phyloP scores from a whole-genome alignment of 129 eudicot species.

The Scalesia atractyloides region DNA sequence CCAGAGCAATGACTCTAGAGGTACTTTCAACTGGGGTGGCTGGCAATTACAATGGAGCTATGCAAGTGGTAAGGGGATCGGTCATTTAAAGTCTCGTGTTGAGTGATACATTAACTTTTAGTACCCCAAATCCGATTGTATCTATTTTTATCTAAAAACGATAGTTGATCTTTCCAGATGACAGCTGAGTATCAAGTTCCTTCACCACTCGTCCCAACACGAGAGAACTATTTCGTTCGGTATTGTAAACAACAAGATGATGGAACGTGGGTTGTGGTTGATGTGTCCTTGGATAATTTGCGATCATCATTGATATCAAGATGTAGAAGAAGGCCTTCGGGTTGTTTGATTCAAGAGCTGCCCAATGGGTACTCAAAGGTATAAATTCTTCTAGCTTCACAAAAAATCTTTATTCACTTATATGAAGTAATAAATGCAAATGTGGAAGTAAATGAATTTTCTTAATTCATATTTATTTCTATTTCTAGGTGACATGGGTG shows the following conservation, averaged over 20 bases:
- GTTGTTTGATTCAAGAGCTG: slow-evolving; percentile 88
- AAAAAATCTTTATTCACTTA: background rate
- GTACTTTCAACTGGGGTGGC: slow-evolving; percentile 94
- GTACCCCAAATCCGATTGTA: background rate
- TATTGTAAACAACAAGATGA: slow-evolving; percentile 83
- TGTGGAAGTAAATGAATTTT: background rate
- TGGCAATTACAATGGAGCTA: slow-evolving; percentile 91
- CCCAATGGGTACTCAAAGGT: slow-evolving; percentile 96
- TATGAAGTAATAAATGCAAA: background rate
- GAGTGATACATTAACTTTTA: background rate
- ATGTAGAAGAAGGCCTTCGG: slow-evolving; percentile 91
- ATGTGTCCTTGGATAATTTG: slow-evolving; percentile 86
- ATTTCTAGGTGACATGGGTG: slow-evolving; percentile 79
- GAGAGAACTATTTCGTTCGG: slow-evolving; percentile 84
- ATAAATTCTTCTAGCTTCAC: slow-evolving; percentile 4
- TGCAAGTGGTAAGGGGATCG: slow-evolving; percentile 83
- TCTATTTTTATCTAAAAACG: background rate
- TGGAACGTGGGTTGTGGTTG: slow-evolving; percentile 92
- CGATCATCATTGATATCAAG: slow-evolving; percentile 56
- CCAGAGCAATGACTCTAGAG: slow-evolving; percentile 87
- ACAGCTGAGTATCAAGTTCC: slow-evolving; percentile 97
- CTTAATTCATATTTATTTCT: background rate
- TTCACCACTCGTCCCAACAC: slow-evolving; percentile 95
- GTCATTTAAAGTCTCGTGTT: background rate
- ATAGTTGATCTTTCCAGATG: slow-evolving; percentile 52